Base-by-base conservation (phyloP, 371 early-diverging fungal genomes). In the Zancudomyces culisetae region DNA sequence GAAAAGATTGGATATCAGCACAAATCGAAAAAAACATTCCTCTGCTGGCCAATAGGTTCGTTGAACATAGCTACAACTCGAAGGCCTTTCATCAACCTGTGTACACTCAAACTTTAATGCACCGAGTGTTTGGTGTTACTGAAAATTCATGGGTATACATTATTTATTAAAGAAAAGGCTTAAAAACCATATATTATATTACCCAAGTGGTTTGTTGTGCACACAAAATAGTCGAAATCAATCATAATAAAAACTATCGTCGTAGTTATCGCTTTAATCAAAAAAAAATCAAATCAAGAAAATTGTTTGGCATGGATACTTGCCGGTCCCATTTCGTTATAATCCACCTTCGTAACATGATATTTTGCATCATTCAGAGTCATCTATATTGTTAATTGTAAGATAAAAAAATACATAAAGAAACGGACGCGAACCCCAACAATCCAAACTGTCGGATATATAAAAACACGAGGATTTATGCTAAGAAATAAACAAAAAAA, bases 291-390 rank as follows among this genome's bases (percentile, higher is more conserved):
- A 35, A 15, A 15, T 35, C 35, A 6, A 35, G 35, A 35, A 35
- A 51, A 40, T 35, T 51, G 51, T 39, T 51, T 51, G 35, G 51
- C 21, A 26, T 51, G 51, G 15, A 51, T 28, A 13, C 22, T 20
- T 8, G 51, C 51, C 15, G 51, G 51, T 8, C 51, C 51, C 24
- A 42, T 19, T 23, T 51, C 45, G 51, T 51, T 51, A 29, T 51
- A 51, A 51, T 51, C 51, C 2, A 51, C 23, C 30, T 51, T 51
- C 10, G 51, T 42, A 23, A 40, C 30, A 51, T 51, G 51, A 19
- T 51, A 51, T n/a, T 41, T 42, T 26, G 51, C 21, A 42, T 41
- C 42, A 26, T 26, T 26, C 8, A 51, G n/a, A 51, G 51, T 35
- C 4, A 51, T 8, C 51, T 51, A 51, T 35, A 4, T 8, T 49